phyloP scores from a whole-genome alignment of 306 rosid genomes.

The Gastrolobium bilobum region DNA sequence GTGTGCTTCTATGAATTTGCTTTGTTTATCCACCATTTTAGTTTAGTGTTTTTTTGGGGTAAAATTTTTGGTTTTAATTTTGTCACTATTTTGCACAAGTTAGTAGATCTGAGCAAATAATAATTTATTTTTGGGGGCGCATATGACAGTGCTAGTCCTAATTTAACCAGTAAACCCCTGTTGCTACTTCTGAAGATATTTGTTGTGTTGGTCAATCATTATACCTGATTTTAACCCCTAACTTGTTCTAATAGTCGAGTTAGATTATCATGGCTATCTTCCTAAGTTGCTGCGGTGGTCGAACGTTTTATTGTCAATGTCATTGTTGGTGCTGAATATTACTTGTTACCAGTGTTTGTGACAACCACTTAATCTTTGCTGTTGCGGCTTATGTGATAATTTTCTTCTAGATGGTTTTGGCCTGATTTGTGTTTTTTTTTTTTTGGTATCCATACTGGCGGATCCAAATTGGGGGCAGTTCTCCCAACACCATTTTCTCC shows the following conservation, averaged over 20 bases:
- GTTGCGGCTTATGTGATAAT: not conserved
- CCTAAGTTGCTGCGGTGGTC: not conserved
- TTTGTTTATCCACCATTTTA: conserved; percentile 8
- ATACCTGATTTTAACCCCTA: conserved; percentile 1
- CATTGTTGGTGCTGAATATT: conserved; percentile 10
- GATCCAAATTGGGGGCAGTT: no score
- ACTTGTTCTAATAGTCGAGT: conserved; percentile 7
- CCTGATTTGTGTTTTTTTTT: no score
- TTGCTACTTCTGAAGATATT: conserved; percentile 28
- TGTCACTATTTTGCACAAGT: not conserved
- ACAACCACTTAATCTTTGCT: not conserved
- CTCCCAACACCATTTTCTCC: no score
- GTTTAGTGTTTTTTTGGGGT: not conserved
- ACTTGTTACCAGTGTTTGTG: conserved; percentile 33
- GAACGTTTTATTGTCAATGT: not conserved
- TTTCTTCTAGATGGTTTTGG: not conserved
- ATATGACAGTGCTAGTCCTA: conserved; percentile 1
- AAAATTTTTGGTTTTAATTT: conserved; percentile 1
- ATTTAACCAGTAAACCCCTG: not conserved
- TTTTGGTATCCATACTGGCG: no score
- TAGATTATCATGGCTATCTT: not conserved
- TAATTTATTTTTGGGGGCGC: not conserved
- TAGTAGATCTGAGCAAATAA: conserved; percentile 14
- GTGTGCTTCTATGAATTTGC: conserved; percentile 24
- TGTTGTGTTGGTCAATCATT: not conserved